phyloP scores from a whole-genome alignment of 2,329 filamentous ascomycete species.

The Verticillium dahliae region DNA sequence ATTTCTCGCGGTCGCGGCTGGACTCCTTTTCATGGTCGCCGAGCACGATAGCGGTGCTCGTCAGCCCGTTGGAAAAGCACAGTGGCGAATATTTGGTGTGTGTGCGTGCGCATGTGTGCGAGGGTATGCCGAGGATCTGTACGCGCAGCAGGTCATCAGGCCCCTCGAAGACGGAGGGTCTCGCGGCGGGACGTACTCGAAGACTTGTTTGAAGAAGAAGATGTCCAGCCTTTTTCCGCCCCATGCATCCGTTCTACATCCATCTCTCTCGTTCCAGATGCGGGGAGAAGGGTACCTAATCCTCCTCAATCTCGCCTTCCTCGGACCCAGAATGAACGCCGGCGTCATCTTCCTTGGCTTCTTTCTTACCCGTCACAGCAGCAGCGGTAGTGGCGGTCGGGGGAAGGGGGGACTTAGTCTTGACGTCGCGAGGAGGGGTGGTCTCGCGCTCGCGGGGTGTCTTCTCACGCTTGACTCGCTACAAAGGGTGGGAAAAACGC shows the following conservation, averaged over 20 bases:
- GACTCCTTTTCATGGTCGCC: no score
- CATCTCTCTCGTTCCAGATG: background rate
- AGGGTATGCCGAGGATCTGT: background rate
- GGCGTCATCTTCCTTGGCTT: conserved; percentile 45
- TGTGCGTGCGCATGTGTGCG: background rate
- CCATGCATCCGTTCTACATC: background rate
- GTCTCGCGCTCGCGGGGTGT: conserved; percentile 49
- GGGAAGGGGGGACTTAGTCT: conserved; percentile 51
- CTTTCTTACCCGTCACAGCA: conserved; percentile 21
- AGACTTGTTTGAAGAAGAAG: background rate
- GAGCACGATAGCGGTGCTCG: no score
- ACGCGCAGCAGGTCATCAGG: conserved; percentile 1
- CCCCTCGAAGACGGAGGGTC: background rate
- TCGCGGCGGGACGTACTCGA: conserved; percentile 2
- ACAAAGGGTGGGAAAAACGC: conserved; percentile 3
- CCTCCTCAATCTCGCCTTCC: conserved; percentile 96
- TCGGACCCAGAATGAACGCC: conserved; percentile 81
- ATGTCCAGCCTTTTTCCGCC: background rate
- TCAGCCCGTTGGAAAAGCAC: no score
- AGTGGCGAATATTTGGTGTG: no score
- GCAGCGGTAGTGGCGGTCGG: conserved; percentile 17
- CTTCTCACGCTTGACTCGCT: conserved; percentile 54
- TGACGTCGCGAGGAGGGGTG: conserved; percentile 52
- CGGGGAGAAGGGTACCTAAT: conserved; percentile 28
- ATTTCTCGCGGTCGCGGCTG: no score